Evolutionary conservation across 208 protist genomes (phyloP).

Genomic region (Leishmania guyanensis): DNA sequence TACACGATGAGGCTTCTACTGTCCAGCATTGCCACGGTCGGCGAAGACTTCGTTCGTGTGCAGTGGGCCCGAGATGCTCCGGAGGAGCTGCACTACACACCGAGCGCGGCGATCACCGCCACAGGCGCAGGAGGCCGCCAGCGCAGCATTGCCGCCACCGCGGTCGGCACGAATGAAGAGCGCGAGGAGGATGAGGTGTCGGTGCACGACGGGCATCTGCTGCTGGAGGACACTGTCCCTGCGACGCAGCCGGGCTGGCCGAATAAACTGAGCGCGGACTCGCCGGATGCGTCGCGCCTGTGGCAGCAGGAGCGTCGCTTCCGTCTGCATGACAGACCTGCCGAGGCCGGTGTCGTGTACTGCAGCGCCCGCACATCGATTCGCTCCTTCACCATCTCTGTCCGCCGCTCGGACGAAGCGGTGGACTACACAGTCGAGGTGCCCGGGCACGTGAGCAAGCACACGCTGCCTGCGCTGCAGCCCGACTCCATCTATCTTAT

Average conservation of each 20-base stretch:
- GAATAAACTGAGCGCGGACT: slow-evolving; percentile 9
- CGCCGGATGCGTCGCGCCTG: slow-evolving; percentile 9
- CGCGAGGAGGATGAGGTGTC: not conserved
- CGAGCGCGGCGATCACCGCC: not conserved
- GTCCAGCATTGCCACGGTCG: slow-evolving; percentile 61
- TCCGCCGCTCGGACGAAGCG: slow-evolving; percentile 45
- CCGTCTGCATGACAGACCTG: slow-evolving; percentile 58
- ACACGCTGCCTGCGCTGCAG: slow-evolving; percentile 57
- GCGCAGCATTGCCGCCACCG: not conserved
- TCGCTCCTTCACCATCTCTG: slow-evolving; percentile 48
- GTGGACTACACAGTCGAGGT: slow-evolving; percentile 67
- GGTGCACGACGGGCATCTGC: not conserved
- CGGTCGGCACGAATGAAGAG: not conserved
- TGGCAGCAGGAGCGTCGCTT: slow-evolving; percentile 37
- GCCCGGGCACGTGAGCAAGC: slow-evolving; percentile 42
- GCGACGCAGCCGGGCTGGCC: slow-evolving; percentile 1
- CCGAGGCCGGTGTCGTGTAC: slow-evolving; percentile 47
- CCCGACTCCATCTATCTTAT: slow-evolving; percentile 76
- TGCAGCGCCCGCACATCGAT: slow-evolving; percentile 48
- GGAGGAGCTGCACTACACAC: slow-evolving; percentile 52
- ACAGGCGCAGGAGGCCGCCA: not conserved
- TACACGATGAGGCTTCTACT: slow-evolving; percentile 88
- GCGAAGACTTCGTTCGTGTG: slow-evolving; percentile 87
- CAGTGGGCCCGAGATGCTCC: slow-evolving; percentile 72
- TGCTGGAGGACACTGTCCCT: not conserved